Percentiles rank a stretch among this genome's conserved stretches.
phyloP scores from a whole-genome alignment of 345 rosid species.

The Euphorbia pulcherrima region DNA sequence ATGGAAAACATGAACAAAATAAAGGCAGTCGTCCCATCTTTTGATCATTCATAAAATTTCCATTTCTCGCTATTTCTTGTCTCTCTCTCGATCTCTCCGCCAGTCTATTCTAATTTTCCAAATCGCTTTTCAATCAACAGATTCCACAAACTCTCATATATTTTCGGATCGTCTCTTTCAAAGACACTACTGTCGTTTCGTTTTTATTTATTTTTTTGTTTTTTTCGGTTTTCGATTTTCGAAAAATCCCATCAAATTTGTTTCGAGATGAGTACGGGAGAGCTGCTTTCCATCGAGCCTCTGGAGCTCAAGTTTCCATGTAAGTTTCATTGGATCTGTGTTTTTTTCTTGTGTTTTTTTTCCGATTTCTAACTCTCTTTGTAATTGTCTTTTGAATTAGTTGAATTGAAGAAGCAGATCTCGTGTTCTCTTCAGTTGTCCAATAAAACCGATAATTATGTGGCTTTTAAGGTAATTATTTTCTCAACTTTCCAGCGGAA shows the following conservation, averaged over 20 bases:
- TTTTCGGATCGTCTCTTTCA: constrained; percentile 20
- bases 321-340: constrained; percentile 22
- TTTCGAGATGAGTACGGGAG: constrained; percentile 56
- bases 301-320: constrained; percentile 74
- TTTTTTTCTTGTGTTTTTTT: not conserved
- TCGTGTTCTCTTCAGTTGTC: constrained; percentile 67
- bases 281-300: constrained; percentile 70
- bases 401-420: constrained; percentile 89
- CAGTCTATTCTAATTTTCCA: not conserved
- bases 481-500: not conserved
- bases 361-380: not conserved
- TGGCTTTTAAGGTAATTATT: constrained; percentile 68
- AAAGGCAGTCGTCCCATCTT: not conserved
- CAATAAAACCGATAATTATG: constrained; percentile 59
- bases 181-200: not conserved
- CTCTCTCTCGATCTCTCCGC: constrained; percentile 10
- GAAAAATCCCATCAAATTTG: not conserved
- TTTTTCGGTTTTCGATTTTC: not conserved
- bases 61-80: not conserved
- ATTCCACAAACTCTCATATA: constrained; percentile 10
- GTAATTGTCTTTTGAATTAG: constrained; percentile 31
- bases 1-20: too few relatives aligned
- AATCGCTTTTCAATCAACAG: not conserved
- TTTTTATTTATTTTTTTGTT: not conserved
- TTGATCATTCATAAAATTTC: not conserved